Base-by-base conservation (phyloP, 805 yeast genomes). In the Metschnikowia anglica region DNA sequence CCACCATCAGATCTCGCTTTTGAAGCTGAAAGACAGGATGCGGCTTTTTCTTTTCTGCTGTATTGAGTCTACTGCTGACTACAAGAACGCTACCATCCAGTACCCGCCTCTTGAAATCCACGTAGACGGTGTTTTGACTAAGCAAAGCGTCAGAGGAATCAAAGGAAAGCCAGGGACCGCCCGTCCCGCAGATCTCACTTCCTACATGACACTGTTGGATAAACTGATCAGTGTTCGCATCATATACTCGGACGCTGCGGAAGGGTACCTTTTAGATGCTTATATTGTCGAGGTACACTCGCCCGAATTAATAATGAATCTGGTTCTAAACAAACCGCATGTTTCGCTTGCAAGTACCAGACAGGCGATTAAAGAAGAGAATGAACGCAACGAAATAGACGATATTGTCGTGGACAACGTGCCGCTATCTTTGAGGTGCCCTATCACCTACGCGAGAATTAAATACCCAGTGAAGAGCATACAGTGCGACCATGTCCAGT, bases 91-190 rank as follows among this genome's bases (percentile, higher is more conserved):
- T 0, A 52, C 60, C 8, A 52, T 88, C 8, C 79, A 77, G 52
- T 90, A 80, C 53, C 97, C 98, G 0, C 88, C 87, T 4, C 66
- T 82, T 34, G 95, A 85, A 55, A 66, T 90, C 3, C 72, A 70
- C 30, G 71, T 85, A 29, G 88, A 91, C 56, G 73, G 71, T 4
- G 47, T 50, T 2, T 79, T 79, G 46, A 76, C 81, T 2, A 44
- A 52, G 13, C 55, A 53, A 41, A 52, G 46, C 38, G 56, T 57
- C 35, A 77, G 81, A 42, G 97, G 97, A 0, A 65, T 89, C 23
- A 88, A 88, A 56, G 84, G 83, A 35, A 77, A 74, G 45, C 76
- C 77, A 0, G 96, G 96, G 0, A 82, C 96, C 0, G 83, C 89
- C 1, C 76, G 79, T 47, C 97, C 97, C 0, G 89, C 88, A 0